Evolutionary conservation across 1,284 basidiomycete genomes (phyloP).

Genomic region (Cutaneotrichosporon sp.): DNA sequence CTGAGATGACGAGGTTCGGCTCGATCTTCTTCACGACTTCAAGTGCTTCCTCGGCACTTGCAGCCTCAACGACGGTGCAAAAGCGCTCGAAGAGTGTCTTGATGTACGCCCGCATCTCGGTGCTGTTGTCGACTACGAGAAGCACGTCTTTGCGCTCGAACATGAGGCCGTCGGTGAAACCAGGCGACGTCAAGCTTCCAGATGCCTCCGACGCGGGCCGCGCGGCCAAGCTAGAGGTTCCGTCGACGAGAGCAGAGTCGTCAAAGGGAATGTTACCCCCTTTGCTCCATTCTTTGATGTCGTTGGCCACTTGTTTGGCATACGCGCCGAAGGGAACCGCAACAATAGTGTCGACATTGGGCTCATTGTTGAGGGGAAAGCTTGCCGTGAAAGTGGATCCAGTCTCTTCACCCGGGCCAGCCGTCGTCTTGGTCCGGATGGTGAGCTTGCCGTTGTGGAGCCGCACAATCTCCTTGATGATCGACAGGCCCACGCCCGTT

Average conservation of each 20-base stretch:
- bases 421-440: conserved; percentile 25
- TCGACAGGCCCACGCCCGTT: conserved; percentile 23
- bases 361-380: conserved; percentile 21
- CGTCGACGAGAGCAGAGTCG: neutral
- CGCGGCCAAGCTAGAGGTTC: neutral
- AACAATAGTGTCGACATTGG: neutral
- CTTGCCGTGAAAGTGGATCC: conserved; percentile 27
- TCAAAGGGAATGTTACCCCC: neutral
- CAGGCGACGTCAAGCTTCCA: neutral
- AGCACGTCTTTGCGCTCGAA: conserved; percentile 37
- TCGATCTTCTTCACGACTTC: conserved; percentile 31
- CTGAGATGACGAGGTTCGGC: conserved; percentile 43
- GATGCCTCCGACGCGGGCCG: neutral
- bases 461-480: conserved; percentile 51
- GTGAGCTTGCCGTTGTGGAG: conserved; percentile 53
- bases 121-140: conserved; percentile 39
- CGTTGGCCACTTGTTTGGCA: conserved; percentile 10
- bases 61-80: conserved; percentile 49
- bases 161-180: conserved; percentile 33
- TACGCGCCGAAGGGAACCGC: conserved; percentile 23
- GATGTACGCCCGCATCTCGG: conserved; percentile 48
- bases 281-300: conserved; percentile 12
- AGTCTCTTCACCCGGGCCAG: neutral
- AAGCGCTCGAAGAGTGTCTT: conserved; percentile 43
- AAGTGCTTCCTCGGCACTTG: conserved; percentile 50